Conservation (phyloP, 805 yeast genomes). For the Brettanomyces naardenensis region DNA sequence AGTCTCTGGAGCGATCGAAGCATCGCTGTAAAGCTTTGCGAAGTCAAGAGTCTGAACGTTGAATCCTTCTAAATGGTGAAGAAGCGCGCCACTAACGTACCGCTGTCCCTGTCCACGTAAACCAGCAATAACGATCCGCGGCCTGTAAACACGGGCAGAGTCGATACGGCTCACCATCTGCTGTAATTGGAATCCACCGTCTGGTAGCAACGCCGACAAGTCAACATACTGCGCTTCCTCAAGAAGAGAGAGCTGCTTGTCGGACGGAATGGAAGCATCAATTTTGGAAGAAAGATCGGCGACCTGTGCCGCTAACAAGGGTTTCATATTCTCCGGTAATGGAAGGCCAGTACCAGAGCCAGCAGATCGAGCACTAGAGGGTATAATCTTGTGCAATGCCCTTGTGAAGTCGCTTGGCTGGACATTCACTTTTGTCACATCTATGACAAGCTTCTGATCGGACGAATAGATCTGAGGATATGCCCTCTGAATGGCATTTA, state of each 20-base stretch:
- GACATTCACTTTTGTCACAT: slow-evolving; percentile 65
- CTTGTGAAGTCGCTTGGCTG: slow-evolving; percentile 77
- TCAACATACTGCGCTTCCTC: slow-evolving; percentile 66
- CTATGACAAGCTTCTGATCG: slow-evolving; percentile 62
- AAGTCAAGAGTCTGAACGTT: slow-evolving; percentile 83
- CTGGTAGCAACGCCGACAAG: slow-evolving; percentile 34
- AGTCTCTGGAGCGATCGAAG: slow-evolving; percentile 76
- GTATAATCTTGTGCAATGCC: slow-evolving; percentile 81
- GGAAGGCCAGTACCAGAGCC: slow-evolving; percentile 53
- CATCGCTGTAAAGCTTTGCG: slow-evolving; percentile 67
- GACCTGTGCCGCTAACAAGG: slow-evolving; percentile 51
- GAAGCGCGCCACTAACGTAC: slow-evolving; percentile 73
- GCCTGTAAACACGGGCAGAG: slow-evolving; percentile 63
- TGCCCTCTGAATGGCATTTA: slow-evolving; percentile 81
- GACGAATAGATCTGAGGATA: slow-evolving; percentile 89
- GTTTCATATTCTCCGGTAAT: slow-evolving; percentile 62
- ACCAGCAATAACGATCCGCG: slow-evolving; percentile 72
- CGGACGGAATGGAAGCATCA: slow-evolving; percentile 53
- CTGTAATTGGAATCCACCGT: slow-evolving; percentile 55
- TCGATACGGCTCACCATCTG: slow-evolving; percentile 39
- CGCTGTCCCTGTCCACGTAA: slow-evolving; percentile 78
- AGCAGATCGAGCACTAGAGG: slow-evolving; percentile 85
- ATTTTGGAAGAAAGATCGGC: slow-evolving; percentile 38
- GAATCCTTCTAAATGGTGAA: slow-evolving; percentile 80
- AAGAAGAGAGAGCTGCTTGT: slow-evolving; percentile 44